Evolutionary conservation across 129 eudicot genomes (phyloP), one percentile per base, ranked within the genome.

Genomic region (Tagetes erecta): DNA sequence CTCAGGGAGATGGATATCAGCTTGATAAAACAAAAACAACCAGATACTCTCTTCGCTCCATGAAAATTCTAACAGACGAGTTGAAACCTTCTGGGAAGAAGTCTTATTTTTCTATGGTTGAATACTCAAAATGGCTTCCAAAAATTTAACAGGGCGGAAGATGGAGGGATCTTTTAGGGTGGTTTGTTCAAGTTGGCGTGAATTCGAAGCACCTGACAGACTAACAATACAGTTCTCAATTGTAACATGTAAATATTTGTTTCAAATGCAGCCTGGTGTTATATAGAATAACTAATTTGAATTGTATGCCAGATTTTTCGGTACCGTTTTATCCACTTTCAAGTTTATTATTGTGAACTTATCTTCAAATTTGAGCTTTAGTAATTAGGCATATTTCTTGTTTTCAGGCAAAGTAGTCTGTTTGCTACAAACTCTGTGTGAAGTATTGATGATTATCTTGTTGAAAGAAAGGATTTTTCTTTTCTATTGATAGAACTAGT

Each of bases 1-100:
- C 80, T 76, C 58, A 7, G 9, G 58, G 57, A 14, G 67, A 41
- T 42, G 36, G 27, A 67, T 41, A 64, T 58, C 9, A 56, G 27
- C 47, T 53, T 56, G 12, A 56, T 2, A 10, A 66, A 50, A 40
- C 30, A 13, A 12, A 10, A 12, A 8, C 40, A 46, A 34, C 6
- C 31, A 8, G 12, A 46, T 27, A 5, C 37, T 2, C 36, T 6
- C 11, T 55, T 55, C 3, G 35, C 12, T 20, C 62, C 62, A 68
- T 5, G 63, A 68, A 68, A 36, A 46, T 14, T 30, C 41, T 50
- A 20, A 8, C 37, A 52, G 36, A 4, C 73, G 67, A 67, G 47
- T 53, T 57, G 64, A 57, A 57, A 30, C 64, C 38, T 57, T 57
- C 8, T 7, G 37, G 63, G 37, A 6, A 57, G n/a, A 13, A 51